Evolutionary conservation across 164 flowering plant species (phyloP), one percentile per base, ranked within the genome.

Genomic region (Cinnamomum chago): DNA sequence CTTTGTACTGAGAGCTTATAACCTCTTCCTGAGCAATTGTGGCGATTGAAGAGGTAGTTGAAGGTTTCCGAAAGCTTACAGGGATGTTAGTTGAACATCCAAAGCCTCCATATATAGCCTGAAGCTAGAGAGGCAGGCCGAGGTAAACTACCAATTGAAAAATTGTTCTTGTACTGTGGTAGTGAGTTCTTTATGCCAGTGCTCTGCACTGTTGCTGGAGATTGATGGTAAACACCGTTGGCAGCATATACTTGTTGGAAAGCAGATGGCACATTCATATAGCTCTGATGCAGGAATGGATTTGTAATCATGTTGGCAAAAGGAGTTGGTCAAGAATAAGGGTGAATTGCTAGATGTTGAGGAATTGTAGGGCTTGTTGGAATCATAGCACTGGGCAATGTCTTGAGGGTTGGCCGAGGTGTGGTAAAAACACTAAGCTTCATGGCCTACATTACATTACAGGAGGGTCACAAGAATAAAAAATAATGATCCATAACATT

Each of bases 261-360:
- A 70, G 90, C 95, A 66, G 93, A 86, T 11, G 99, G 97, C 86
- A 93, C 74, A 69, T 95, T 92, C n/a, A 92, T 68, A 76, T 92
- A 93, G 84, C 87, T 93, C 85, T 87, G 97, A 33, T 93, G 91
- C 76, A 88, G 71, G 79, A 85, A 88, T 18, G 95, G 92, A 76
- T 89, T 93, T 70, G 95, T 79, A 58, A 93, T 83, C 97, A 91
- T 93, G 81, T 89, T 90, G 15, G 92, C 81, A 79, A 83, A 95
- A 70, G 92, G 92, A 66, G 87, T 75, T n/a, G 92, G 93, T 73
- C 91, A 97, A 12, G 98, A 84, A 75, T 90, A 94, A 24, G 25
- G 90, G 73, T 91, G 93, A 79, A 88, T 75, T 12, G 97, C 78
- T 40, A 92, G 86, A 74, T 95, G 97, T 67, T 89, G 99, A 52